Evolutionary conservation across 108 stramenopile species (phyloP), one percentile per base, ranked within the genome.

Genomic region (Fragilariopsis cylindrus): DNA sequence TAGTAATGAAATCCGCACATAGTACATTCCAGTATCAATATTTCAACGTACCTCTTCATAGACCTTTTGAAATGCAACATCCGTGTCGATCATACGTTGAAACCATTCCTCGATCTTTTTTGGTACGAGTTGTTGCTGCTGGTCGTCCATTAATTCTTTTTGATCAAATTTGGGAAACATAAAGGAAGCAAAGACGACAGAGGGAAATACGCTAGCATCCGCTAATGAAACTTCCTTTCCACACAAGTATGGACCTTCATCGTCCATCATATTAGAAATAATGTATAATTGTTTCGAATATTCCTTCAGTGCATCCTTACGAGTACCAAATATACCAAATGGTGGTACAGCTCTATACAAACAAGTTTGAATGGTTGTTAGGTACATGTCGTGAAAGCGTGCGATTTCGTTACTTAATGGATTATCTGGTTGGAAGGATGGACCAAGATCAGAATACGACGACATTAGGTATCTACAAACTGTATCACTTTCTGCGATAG

Each of bases 151-250:
- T 11, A 53, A 53, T 15, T 13, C 1, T 53, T 60, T 70, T 73
- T 75, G 67, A 64, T 85, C 96, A 72, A 96, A 98, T 74, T 95
- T 97, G 50, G 98, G 97, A 64, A 96, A 85, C 91, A 98, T 97
- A 71, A 83, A 82, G 5, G 80, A 70, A 3, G 92, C 85, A 84
- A 98, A 97, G 50, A 95, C 78, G 16, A 89, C 55, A 0, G 97
- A 91, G 2, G 96, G 96, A 75, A 97, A 98, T 7, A 95, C 69
- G 4, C 96, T 86, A 9, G 96, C 97, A 83, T 98, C 98, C 4
- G 96, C 98, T 54, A 97, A 73, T 12, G 96, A 96, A 53, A 97
- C 81, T 64, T 96, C 96, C 4, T 68, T 53, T 30, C 97, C 97
- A 49, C 92, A 96, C n/a, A 98, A 76, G 73, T 92, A 98, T 12